A percentile compares a stretch with the other conserved stretches of the same genome.
phyloP scores from a whole-genome alignment of 352 stramenopile species.

The Phytophthora uliginosa region DNA sequence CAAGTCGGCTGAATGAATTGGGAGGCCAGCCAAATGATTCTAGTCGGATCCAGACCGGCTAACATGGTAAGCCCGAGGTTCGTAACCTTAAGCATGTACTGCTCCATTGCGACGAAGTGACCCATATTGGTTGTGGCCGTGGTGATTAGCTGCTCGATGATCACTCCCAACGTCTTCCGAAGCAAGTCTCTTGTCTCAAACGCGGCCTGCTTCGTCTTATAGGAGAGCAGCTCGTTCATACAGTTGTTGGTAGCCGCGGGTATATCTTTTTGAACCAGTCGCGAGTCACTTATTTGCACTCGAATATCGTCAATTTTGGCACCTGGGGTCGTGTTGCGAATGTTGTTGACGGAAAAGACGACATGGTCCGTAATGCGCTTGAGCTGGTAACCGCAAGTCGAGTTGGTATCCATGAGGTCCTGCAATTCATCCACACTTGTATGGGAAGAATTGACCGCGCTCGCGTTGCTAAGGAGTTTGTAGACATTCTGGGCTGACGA shows the following conservation, averaged over 20 bases:
- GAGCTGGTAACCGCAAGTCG: constrained; percentile 28
- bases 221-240: constrained; percentile 28
- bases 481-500: constrained; percentile 27
- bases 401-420: constrained; percentile 28
- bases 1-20: constrained; percentile 35
- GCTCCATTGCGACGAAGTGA: constrained; percentile 6
- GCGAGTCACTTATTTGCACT: constrained; percentile 26
- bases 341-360: constrained; percentile 16
- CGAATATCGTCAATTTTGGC: constrained; percentile 22
- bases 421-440: constrained; percentile 26
- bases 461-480: constrained; percentile 17
- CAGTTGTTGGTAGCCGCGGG: constrained; percentile 32
- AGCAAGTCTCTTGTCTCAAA: constrained; percentile 36
- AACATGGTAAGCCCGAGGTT: constrained; percentile 25
- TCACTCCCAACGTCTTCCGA: constrained; percentile 33
- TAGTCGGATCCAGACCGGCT: constrained; percentile 23
- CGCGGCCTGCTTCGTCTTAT: constrained; percentile 28
- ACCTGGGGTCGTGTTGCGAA: constrained; percentile 16
- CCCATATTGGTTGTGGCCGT: constrained; percentile 24
- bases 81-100: constrained; percentile 24
- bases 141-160: constrained; percentile 32
- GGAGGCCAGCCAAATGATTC: constrained; percentile 35
- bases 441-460: constrained; percentile 6
- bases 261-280: constrained; percentile 25
- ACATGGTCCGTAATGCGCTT: constrained; percentile 34